Conservation (phyloP, 163 green algal species). For the Scenedesmus sp. region DNA sequence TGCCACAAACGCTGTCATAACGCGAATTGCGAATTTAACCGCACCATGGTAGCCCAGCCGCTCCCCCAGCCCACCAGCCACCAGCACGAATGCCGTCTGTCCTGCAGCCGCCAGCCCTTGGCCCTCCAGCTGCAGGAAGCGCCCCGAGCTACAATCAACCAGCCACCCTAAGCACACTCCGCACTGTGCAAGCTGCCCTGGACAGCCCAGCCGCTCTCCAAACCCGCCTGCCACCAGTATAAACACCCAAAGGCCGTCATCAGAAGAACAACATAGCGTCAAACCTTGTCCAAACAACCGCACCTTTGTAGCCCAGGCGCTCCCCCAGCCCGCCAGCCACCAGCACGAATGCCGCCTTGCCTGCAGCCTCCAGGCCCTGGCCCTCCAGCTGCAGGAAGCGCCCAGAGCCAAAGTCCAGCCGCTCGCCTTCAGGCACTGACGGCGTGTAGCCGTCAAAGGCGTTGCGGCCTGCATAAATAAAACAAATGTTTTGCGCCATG, state of each 20-base stretch:
- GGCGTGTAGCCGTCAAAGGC: constrained; percentile 94
- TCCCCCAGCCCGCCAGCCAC: constrained; percentile 98
- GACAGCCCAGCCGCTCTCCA: neutral
- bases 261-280: no score
- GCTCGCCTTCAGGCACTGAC: constrained; percentile 82
- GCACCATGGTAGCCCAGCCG: constrained; percentile 90
- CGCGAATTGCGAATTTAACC: no score
- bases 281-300: neutral
- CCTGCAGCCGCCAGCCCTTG: constrained; percentile 75
- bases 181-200: neutral
- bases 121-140: constrained; percentile 77
- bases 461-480: constrained; percentile 88
- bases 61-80: constrained; percentile 97
- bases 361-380: constrained; percentile 74
- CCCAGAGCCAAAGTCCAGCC: constrained; percentile 86
- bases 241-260: no score
- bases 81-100: constrained; percentile 93
- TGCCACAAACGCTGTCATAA: no score
- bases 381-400: constrained; percentile 78
- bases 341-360: constrained; percentile 93
- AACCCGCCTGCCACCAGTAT: neutral
- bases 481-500: no score
- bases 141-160: neutral
- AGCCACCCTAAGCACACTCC: neutral
- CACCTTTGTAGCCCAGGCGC: constrained; percentile 91